Conservation (phyloP, 2,329 filamentous ascomycete species). For the Fusarium xylarioides region DNA sequence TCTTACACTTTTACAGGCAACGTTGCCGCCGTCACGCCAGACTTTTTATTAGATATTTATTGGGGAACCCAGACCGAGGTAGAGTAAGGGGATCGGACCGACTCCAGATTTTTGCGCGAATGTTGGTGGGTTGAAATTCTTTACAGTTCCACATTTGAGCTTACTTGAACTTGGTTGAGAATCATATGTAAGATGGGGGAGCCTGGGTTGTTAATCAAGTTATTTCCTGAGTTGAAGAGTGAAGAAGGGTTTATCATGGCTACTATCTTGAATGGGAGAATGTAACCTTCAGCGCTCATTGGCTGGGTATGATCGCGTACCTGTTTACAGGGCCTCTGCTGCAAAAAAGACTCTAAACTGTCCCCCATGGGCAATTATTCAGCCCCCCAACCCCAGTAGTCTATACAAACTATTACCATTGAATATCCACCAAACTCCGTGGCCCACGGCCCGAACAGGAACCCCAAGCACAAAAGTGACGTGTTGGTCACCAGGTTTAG, state of each 20-base stretch:
- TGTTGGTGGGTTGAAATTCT: slow-evolving; percentile 24
- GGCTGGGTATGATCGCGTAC: not conserved
- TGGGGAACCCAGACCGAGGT: slow-evolving; percentile 9
- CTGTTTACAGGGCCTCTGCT: not conserved
- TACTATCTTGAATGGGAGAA: not conserved
- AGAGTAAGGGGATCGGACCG: slow-evolving; percentile 22
- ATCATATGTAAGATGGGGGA: not conserved
- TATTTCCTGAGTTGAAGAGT: not conserved
- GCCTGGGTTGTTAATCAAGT: not conserved
- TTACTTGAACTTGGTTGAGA: slow-evolving; percentile 9
- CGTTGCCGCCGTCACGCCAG: not conserved
- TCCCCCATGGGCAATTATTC: slow-evolving; percentile 26
- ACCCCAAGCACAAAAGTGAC: slow-evolving; percentile 11
- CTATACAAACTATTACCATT: slow-evolving; percentile 15
- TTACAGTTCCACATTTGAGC: slow-evolving; percentile 26
- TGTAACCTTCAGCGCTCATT: not conserved
- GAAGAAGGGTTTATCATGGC: not conserved
- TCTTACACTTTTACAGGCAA: not conserved
- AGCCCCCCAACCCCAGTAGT: slow-evolving; percentile 5
- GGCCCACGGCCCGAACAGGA: slow-evolving; percentile 3
- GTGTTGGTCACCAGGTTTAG: slow-evolving; percentile 7
- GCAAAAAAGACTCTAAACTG: not conserved
- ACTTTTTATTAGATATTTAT: not conserved
- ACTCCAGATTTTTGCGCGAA: slow-evolving; percentile 24
- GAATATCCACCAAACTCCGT: slow-evolving; percentile 8